Evolutionary conservation across 2,329 filamentous ascomycete species (phyloP).

Genomic region (Sclerotinia glacialis): DNA sequence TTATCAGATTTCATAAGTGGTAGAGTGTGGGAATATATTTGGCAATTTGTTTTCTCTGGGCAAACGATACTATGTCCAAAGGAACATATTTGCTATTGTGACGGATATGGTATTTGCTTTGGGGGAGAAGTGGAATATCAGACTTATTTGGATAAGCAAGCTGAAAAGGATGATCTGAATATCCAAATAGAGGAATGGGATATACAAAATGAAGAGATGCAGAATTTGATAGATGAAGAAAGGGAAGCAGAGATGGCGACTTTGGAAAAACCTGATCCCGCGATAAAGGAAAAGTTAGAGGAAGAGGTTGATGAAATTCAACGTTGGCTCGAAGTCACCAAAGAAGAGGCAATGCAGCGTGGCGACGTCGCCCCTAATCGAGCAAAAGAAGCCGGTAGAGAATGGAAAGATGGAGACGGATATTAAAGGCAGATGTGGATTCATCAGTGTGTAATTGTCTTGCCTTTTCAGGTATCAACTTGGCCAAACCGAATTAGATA

Average conservation of each 20-base stretch:
- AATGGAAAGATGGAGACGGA: slow-evolving; percentile 31
- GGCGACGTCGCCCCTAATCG: slow-evolving; percentile 30
- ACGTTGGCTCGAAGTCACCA: slow-evolving; percentile 25
- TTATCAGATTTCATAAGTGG: slow-evolving; percentile 55
- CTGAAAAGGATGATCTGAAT: background rate
- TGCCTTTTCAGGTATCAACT: background rate
- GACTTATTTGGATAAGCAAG: slow-evolving; percentile 14
- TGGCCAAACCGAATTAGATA: background rate
- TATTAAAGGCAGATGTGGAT: slow-evolving; percentile 5
- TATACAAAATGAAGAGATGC: background rate
- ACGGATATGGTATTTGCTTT: slow-evolving; percentile 39
- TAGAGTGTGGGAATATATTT: slow-evolving; percentile 62
- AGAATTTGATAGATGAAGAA: slow-evolving; percentile 10
- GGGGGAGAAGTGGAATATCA: slow-evolving; percentile 33
- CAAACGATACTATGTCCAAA: slow-evolving; percentile 37
- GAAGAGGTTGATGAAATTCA: slow-evolving; percentile 24
- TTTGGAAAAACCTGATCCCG: slow-evolving; percentile 23
- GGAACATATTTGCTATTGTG: slow-evolving; percentile 38
- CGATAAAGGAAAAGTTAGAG: slow-evolving; percentile 24
- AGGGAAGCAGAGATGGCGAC: background rate
- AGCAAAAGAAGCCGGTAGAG: slow-evolving; percentile 30
- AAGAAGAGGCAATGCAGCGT: slow-evolving; percentile 28
- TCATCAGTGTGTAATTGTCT: background rate
- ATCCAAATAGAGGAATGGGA: slow-evolving; percentile 8
- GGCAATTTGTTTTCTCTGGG: slow-evolving; percentile 63